These are phyloP conservation scores for Daedaleopsis sinensis DNA, from an alignment of 768 basidiomycete species.

Conservation along the genomic window DNA sequence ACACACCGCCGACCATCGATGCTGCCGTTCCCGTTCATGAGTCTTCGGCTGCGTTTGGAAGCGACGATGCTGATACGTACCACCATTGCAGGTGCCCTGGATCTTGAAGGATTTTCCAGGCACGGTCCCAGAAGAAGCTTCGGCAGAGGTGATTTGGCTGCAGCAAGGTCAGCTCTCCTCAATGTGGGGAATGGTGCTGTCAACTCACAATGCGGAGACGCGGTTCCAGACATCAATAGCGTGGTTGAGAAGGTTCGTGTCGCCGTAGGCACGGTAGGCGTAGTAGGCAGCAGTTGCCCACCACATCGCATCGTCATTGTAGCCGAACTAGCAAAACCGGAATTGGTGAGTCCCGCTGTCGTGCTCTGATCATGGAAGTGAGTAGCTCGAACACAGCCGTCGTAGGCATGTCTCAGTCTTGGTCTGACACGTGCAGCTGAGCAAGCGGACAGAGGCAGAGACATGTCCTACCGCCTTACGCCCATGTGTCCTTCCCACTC, in stretches of 20 bases:
- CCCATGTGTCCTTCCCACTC: too few relatives aligned
- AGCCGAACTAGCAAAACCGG: slow-evolving; percentile 34
- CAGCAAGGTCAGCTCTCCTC: neutral
- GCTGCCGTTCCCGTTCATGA: too few relatives aligned
- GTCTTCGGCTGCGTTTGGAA: too few relatives aligned
- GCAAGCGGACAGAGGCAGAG: too few relatives aligned
- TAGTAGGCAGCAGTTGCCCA: slow-evolving; percentile 58
- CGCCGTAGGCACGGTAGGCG: slow-evolving; percentile 50
- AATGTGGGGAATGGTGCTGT: neutral
- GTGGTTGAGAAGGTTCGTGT: slow-evolving; percentile 43
- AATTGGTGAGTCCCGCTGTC: neutral
- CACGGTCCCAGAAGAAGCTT: slow-evolving; percentile 40
- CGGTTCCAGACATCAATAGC: slow-evolving; percentile 52
- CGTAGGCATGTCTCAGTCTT: too few relatives aligned
- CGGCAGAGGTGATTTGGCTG: slow-evolving; percentile 46
- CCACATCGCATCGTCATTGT: slow-evolving; percentile 57
- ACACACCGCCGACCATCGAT: slow-evolving; percentile 48
- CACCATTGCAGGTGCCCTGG: slow-evolving; percentile 45
- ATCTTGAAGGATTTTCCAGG: slow-evolving; percentile 47
- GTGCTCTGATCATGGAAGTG: neutral
- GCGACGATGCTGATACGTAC: slow-evolving; percentile 41
- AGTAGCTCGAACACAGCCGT: too few relatives aligned
- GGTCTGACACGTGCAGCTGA: too few relatives aligned
- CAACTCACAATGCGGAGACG: slow-evolving; percentile 47
- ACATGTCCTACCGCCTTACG: too few relatives aligned